Conservation (phyloP, 306 rosid genomes). For the Arachis stenosperma region DNA sequence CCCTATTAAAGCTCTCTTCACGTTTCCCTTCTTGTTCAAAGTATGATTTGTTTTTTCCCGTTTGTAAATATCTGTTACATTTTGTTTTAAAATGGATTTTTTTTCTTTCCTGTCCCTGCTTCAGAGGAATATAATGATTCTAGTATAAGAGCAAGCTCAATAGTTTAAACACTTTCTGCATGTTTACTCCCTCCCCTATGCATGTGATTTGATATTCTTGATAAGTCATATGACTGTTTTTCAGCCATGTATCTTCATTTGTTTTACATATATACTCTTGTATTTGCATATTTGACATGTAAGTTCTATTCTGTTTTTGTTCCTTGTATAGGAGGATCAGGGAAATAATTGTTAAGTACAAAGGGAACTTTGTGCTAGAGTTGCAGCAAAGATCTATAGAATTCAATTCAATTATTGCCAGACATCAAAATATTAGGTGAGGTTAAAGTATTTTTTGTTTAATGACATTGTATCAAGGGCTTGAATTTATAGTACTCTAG, state of each 20-base stretch:
- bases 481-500: slow-evolving; percentile 20
- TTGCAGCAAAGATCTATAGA: slow-evolving; percentile 99
- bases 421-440: slow-evolving; percentile 89
- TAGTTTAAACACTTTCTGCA: slow-evolving; percentile 11
- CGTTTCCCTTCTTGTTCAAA: slow-evolving; percentile 96
- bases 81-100: slow-evolving; percentile 28
- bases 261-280: slow-evolving; percentile 12
- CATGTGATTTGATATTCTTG: slow-evolving; percentile 9
- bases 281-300: slow-evolving; percentile 34
- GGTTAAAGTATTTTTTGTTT: slow-evolving; percentile 9
- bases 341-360: slow-evolving; percentile 70
- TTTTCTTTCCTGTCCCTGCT: slow-evolving; percentile 25
- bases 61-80: slow-evolving; percentile 24
- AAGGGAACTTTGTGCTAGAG: slow-evolving; percentile 90
- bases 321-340: slow-evolving; percentile 72
- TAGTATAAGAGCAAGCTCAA: slow-evolving; percentile 14
- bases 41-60: slow-evolving; percentile 52
- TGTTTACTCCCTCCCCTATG: slow-evolving; percentile 2
- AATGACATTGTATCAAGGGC: slow-evolving; percentile 17
- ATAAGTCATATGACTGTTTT: slow-evolving; percentile 19
- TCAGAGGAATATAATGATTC: slow-evolving; percentile 32
- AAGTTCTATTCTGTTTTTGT: slow-evolving; percentile 35
- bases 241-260: slow-evolving; percentile 4
- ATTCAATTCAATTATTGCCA: slow-evolving; percentile 70
- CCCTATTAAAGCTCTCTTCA: slow-evolving; percentile 90